A percentile compares a stretch with the other conserved stretches of the same genome.
Conservation (phyloP, 2,329 filamentous ascomycete species). For the Helotiales sp. region DNA sequence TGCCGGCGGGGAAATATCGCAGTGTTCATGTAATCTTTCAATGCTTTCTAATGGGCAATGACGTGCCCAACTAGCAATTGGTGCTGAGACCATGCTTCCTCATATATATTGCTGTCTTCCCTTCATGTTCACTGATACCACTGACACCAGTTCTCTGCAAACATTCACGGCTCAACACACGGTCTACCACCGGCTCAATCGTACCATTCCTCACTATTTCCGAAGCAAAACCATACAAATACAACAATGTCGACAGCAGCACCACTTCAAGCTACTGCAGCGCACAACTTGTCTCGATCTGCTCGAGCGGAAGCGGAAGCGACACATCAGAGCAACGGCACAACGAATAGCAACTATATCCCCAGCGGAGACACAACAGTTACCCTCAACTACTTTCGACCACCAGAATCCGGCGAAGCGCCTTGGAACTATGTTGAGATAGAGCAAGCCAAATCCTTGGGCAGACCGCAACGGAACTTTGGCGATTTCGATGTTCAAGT, state of each 20-base stretch:
- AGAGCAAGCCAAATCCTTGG: constrained; percentile 26
- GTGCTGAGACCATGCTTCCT: background rate
- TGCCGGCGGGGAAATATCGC: constrained; percentile 7
- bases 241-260: constrained; percentile 42
- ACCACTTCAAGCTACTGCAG: constrained; percentile 39
- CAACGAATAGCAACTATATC: constrained; percentile 21
- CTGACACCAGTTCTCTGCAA: background rate
- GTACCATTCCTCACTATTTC: background rate
- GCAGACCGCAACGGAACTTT: constrained; percentile 32
- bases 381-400: constrained; percentile 52
- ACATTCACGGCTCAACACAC: background rate
- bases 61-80: constrained; percentile 6
- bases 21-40: constrained; percentile 8
- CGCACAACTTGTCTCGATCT: constrained; percentile 40
- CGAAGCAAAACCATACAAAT: too few relatives aligned
- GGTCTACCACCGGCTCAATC: background rate
- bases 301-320: constrained; percentile 29
- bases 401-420: constrained; percentile 51
- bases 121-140: background rate
- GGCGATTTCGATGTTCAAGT: constrained; percentile 31
- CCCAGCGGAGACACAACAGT: constrained; percentile 54
- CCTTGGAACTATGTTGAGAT: constrained; percentile 58
- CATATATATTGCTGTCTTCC: constrained; percentile 5
- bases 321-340: constrained; percentile 9
- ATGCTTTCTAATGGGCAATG: constrained; percentile 13